phyloP scores from a whole-genome alignment of 2,329 filamentous ascomycete species.

The Paramyrothecium sp. region DNA sequence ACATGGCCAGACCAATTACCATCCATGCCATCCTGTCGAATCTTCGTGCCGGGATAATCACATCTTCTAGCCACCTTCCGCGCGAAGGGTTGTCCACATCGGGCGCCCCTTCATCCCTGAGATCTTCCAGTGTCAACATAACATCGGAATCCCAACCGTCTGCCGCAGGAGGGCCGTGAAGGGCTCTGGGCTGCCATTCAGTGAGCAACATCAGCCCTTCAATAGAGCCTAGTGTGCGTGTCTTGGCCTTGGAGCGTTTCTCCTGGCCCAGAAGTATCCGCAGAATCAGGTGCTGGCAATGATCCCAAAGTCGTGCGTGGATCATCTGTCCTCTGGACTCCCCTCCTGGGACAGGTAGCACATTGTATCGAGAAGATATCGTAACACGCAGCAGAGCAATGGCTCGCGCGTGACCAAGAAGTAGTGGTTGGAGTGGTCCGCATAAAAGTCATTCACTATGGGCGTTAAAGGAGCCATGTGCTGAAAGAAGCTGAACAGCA shows the following conservation, averaged over 20 bases:
- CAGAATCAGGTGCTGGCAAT: slow-evolving; percentile 51
- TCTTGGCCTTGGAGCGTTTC: slow-evolving; percentile 46
- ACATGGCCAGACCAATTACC: too few relatives aligned
- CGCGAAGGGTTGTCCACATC: too few relatives aligned
- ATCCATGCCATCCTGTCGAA: too few relatives aligned
- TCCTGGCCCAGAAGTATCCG: slow-evolving; percentile 53
- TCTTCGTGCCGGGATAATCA: too few relatives aligned
- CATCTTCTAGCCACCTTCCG: too few relatives aligned
- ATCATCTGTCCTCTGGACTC: slow-evolving; percentile 50
- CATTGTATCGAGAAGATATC: slow-evolving; percentile 52
- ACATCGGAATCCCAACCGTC: slow-evolving; percentile 57
- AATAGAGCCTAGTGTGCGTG: slow-evolving; percentile 48
- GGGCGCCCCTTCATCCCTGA: slow-evolving; percentile 13
- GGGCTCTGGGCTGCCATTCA: slow-evolving; percentile 54
- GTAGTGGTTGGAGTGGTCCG: slow-evolving; percentile 45
- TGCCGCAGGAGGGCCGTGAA: slow-evolving; percentile 51
- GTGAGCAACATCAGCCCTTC: slow-evolving; percentile 52
- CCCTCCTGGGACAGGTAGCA: slow-evolving; percentile 37
- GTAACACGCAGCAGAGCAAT: slow-evolving; percentile 50
- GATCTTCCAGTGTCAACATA: slow-evolving; percentile 38
- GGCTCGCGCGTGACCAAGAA: slow-evolving; percentile 48
- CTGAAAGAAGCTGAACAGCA: too few relatives aligned
- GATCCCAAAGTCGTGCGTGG: slow-evolving; percentile 52
- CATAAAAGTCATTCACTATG: slow-evolving; percentile 47
- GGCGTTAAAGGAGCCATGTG: slow-evolving; percentile 35